A percentile compares a stretch with the other conserved stretches of the same genome.
Evolutionary conservation across 768 basidiomycete genomes (phyloP).

Genomic region (Coprinellus micaceus): DNA sequence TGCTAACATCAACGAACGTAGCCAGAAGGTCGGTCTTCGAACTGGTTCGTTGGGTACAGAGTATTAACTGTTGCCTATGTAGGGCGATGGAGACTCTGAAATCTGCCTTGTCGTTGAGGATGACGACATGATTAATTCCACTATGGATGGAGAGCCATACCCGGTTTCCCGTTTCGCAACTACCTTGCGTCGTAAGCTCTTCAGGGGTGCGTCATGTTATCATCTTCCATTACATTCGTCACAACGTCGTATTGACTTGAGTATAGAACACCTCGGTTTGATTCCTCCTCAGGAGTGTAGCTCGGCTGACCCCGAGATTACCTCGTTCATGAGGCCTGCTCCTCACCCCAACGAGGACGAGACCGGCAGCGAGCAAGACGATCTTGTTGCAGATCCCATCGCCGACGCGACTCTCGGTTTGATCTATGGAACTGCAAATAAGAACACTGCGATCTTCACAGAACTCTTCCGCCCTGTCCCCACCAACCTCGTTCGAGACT

Average conservation of each 20-base stretch:
- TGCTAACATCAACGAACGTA: conserved; percentile 89
- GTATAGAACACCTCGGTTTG: conserved; percentile 83
- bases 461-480: conserved; percentile 87
- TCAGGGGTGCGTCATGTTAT: conserved; percentile 51
- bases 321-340: conserved; percentile 75
- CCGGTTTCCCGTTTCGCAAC: conserved; percentile 78
- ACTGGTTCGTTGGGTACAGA: not conserved
- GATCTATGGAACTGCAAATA: conserved; percentile 68
- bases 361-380: conserved; percentile 53
- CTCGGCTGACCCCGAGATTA: conserved; percentile 30
- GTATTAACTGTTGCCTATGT: conserved; percentile 2
- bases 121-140: conserved; percentile 64
- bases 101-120: conserved; percentile 93
- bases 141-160: conserved; percentile 76
- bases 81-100: conserved; percentile 94
- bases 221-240: conserved; percentile 6
- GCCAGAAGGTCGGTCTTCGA: conserved; percentile 52
- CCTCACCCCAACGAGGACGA: conserved; percentile 70
- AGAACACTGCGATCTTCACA: conserved; percentile 82
- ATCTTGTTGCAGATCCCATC: conserved; percentile 75
- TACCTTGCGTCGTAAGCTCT: conserved; percentile 77
- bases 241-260: conserved; percentile 1
- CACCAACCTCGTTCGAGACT: conserved; percentile 73
- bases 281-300: conserved; percentile 65
- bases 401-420: conserved; percentile 53